Evolutionary conservation across 495 filamentous ascomycete genomes (phyloP), one percentile per base, ranked within the genome.

Genomic region (Amphirosellinia nigrospora): DNA sequence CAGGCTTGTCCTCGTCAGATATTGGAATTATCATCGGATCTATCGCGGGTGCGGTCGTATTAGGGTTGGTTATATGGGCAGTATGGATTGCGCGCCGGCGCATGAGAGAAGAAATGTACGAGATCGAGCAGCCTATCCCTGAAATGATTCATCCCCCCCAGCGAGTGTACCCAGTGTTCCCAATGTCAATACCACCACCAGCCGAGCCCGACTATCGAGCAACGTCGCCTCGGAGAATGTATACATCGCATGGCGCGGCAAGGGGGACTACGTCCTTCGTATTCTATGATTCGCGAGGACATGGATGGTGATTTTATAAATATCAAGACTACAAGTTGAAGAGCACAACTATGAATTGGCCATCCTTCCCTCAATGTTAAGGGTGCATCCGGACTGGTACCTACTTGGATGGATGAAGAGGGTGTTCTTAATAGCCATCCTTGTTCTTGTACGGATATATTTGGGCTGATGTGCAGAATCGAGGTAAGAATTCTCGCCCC

Each of bases 1-100:
- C 71, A 26, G 71, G 71, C 26, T 56, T 73, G 19, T 39, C 63
- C 11, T 70, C 71, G 1, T 39, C 70, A 8, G 64, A 73, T n/a
- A 73, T 75, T 28, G 76, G 76, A 9, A 76, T 78, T 11, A 72
- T 78, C 32, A 68, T 74, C 4, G 76, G 76, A 13, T 70, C 68
- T 34, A 59, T 66, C 13, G 21, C 74, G 15, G 76, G 76, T 2
- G 74, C 72, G 13, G 46, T 72, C 15, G 63, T 78, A 23, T 45
- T 78, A 6, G 74, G 43, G 1, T 65, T 78, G 39, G 21, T 76
- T n/a, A 41, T 78, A 21, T 78, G 76, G 76, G 68, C 66, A 21
- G 68, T 69, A 30, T 74, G 74, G 26, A 70, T 75, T 7, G 66
- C 43, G 0, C 70, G 72, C 56, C 71, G 74, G 2, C 75, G 72